Evolutionary conservation across 768 basidiomycete species (phyloP), one percentile per base, ranked within the genome.

Genomic region (Hypholoma fasciculare): DNA sequence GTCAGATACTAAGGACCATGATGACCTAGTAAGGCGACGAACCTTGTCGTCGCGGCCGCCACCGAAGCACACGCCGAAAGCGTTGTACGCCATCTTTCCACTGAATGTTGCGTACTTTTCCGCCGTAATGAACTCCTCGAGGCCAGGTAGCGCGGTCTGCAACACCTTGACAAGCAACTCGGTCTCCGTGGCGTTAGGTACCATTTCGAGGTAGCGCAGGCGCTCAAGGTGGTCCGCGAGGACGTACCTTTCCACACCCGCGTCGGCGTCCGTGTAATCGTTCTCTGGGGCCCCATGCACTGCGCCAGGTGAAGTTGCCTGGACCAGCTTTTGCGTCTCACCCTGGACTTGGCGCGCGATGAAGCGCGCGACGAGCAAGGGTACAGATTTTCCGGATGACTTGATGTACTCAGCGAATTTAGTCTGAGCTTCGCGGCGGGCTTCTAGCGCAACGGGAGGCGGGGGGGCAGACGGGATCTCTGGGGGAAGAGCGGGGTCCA

Each of bases 181-280:
- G 17, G 75, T 69, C 61, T 87, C 87, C 48, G 83, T 78, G 20
- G 77, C 71, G 14, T 78, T 67, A 1, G 81, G 73, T 12, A 69
- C 62, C n/a, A 84, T 65, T 43, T 90, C 86, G 20, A 90, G 71
- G 67, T 81, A 91, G 54, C 89, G 79, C 64, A 92, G 72, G 26
- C 92, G 78, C 64, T 94, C 92, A 12, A 92, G 71, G 65, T 94
- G 90, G 63, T 94, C 92, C 38, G 81, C 84, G 48, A 93, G 75
- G 23, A 78, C 74, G 68, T 92, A 93, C 16, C 57, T 62, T 34
- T 69, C 66, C 14, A 82, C 80, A 1, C 74, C 74, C 42, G 67
- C 69, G 14, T 82, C 82, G 2, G 83, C 73, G 51, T 80, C 79
- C 16, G 78, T 76, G 60, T 75, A 80, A 46, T 81, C 82, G 20